Conservation (phyloP, 1,139 yeast species). For the Zygosaccharomyces pseudobailii region DNA sequence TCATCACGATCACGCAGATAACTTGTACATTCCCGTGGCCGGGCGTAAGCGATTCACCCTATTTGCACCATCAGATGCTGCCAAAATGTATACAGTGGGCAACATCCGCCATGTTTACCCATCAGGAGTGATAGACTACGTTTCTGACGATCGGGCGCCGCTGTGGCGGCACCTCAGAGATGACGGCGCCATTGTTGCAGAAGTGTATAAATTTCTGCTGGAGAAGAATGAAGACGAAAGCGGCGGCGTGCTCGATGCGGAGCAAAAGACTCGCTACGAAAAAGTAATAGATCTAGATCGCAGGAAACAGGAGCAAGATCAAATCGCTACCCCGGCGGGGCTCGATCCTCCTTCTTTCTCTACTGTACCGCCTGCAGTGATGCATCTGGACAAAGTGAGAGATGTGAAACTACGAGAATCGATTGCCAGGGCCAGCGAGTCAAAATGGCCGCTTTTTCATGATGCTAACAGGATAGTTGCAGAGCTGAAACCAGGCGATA, state of each 20-base stretch:
- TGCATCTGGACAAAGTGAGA: conserved; percentile 52
- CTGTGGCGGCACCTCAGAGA: conserved; percentile 54
- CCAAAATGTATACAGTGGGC: conserved; percentile 56
- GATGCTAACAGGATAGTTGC: conserved; percentile 42
- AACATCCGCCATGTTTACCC: conserved; percentile 44
- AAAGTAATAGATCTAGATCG: conserved; percentile 22
- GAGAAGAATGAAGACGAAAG: conserved; percentile 14
- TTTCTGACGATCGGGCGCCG: conserved; percentile 48
- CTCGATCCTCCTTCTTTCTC: conserved; percentile 69
- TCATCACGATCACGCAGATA: conserved; percentile 81
- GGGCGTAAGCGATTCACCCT: conserved; percentile 66
- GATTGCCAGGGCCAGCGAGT: conserved; percentile 35
- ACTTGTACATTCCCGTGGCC: conserved; percentile 53
- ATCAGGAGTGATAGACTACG: conserved; percentile 66
- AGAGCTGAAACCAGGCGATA: conserved; percentile 55
- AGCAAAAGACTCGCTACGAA: conserved; percentile 18
- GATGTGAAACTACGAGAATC: conserved; percentile 27
- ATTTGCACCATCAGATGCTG: conserved; percentile 58
- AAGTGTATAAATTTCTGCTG: conserved; percentile 37
- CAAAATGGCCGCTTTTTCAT: conserved; percentile 46
- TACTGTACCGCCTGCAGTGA: conserved; percentile 53
- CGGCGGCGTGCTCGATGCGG: conserved; percentile 14
- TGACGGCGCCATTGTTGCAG: conserved; percentile 56
- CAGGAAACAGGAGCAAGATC: conserved; percentile 13
- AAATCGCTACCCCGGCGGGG: conserved; percentile 8